Evolutionary conservation across 1,139 yeast species (phyloP).

Genomic region (Lipomyces yarrowii): DNA sequence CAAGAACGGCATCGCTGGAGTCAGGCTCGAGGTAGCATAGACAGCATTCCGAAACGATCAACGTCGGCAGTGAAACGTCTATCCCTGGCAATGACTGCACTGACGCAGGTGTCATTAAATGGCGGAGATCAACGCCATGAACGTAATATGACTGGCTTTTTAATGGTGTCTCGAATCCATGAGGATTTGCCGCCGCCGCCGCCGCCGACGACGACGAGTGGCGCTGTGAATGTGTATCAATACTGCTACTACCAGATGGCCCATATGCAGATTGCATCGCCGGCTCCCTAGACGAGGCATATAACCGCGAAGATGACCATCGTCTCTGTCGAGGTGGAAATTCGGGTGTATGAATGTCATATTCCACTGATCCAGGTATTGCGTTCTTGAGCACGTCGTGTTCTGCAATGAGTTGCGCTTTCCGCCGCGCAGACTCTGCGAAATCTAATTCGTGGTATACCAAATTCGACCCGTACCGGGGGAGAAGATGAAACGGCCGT

Average conservation of each 20-base stretch:
- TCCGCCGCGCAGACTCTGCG: conserved; percentile 60
- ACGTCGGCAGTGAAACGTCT: conserved; percentile 57
- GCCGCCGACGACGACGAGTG: neutral
- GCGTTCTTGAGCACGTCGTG: conserved; percentile 14
- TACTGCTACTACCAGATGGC: neutral
- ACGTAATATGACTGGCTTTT: conserved; percentile 51
- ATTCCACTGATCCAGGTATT: conserved; percentile 16
- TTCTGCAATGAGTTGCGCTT: conserved; percentile 54
- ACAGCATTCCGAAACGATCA: conserved; percentile 85
- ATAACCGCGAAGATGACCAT: neutral
- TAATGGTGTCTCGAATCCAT: conserved; percentile 15
- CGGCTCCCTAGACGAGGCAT: neutral
- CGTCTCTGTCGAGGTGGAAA: conserved; percentile 1
- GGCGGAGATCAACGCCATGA: conserved; percentile 59
- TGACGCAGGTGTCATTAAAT: conserved; percentile 19
- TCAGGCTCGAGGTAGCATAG: conserved; percentile 73
- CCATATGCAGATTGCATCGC: neutral
- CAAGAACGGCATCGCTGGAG: conserved; percentile 57
- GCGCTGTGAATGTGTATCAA: neutral
- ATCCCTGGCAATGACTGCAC: conserved; percentile 38
- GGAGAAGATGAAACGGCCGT: conserved; percentile 59
- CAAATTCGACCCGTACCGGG: conserved; percentile 36
- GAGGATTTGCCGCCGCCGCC: neutral
- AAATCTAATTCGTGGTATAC: conserved; percentile 78
- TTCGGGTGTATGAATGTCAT: conserved; percentile 8